A percentile compares a stretch with the other conserved stretches of the same genome.
These are phyloP conservation scores for Glonium stellatum DNA, from an alignment of 495 filamentous ascomycete genomes.

Conservation along the genomic window DNA sequence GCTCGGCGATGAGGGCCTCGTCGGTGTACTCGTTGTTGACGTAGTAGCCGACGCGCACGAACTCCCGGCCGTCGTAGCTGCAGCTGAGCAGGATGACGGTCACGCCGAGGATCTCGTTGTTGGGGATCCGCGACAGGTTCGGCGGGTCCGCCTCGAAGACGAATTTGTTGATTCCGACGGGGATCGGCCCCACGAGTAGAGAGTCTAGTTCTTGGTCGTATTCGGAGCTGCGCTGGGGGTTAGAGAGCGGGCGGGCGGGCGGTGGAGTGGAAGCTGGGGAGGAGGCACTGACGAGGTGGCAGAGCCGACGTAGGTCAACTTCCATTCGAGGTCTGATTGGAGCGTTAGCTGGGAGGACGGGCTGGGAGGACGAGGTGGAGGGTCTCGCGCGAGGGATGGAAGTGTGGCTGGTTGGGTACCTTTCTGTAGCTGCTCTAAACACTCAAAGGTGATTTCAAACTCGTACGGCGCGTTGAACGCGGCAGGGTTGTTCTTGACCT, in stretches of 20 bases:
- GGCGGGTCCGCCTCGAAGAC: conserved; percentile 93
- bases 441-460: conserved; percentile 99
- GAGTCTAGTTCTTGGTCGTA: conserved; percentile 98
- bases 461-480: conserved; percentile 80
- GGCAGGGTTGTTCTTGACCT: conserved; percentile 93
- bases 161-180: conserved; percentile 96
- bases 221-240: conserved; percentile 56
- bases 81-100: conserved; percentile 95
- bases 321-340: conserved; percentile 90
- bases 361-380: too few relatives aligned
- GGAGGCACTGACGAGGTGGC: conserved; percentile 74
- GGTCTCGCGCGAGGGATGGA: background rate
- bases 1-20: conserved; percentile 78
- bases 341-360: conserved; percentile 11
- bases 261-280: conserved; percentile 10
- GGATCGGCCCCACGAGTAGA: conserved; percentile 91
- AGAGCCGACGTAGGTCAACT: conserved; percentile 96
- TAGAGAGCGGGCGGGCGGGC: too few relatives aligned
- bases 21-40: conserved; percentile 98
- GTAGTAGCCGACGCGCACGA: conserved; percentile 97
- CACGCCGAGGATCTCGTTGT: conserved; percentile 90
- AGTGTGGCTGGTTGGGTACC: conserved; percentile 43
- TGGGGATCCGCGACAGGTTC: conserved; percentile 79
- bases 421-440: conserved; percentile 85
- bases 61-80: conserved; percentile 92